Evolutionary conservation across 163 green algal species (phyloP).

Genomic region (Coccomyxa subellipsoidea): DNA sequence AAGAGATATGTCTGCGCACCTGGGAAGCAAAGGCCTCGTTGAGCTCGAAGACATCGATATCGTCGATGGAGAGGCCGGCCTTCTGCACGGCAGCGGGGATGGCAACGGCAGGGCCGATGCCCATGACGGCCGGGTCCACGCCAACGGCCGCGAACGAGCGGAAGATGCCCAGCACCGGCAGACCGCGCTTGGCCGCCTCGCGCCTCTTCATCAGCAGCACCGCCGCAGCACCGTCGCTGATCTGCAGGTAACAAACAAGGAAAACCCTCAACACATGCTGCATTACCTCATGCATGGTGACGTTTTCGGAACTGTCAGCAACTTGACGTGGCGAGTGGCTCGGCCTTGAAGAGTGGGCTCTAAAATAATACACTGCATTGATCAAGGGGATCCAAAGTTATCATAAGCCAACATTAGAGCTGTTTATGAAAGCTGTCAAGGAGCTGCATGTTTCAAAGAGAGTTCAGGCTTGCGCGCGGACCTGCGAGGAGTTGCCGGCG

Average conservation of each 20-base stretch:
- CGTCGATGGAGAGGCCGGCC: conserved; percentile 80
- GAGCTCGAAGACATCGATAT: conserved; percentile 98
- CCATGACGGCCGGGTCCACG: conserved; percentile 94
- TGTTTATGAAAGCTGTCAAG: too few species aligned
- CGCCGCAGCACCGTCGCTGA: conserved; percentile 92
- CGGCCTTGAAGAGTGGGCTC: too few species aligned
- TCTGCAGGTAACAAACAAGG: conserved; percentile 45
- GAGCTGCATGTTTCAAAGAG: conserved; percentile 76
- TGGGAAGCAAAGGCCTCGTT: conserved; percentile 97
- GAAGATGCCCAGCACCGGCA: conserved; percentile 90
- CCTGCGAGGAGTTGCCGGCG: conserved; percentile 90
- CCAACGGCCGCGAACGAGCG: conserved; percentile 81
- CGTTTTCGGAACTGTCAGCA: too few species aligned
- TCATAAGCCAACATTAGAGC: too few species aligned
- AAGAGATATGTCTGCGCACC: conserved; percentile 27
- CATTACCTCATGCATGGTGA: too few species aligned
- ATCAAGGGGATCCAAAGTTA: too few species aligned
- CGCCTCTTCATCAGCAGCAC: conserved; percentile 89
- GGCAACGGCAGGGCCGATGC: conserved; percentile 88
- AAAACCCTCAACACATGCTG: conserved; percentile 41
- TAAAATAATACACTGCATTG: too few species aligned
- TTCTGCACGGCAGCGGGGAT: conserved; percentile 85
- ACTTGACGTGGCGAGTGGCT: too few species aligned
- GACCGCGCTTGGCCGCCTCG: conserved; percentile 72
- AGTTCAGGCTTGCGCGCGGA: conserved; percentile 65